Conservation (phyloP, 345 rosid species). For the Adansonia digitata region DNA sequence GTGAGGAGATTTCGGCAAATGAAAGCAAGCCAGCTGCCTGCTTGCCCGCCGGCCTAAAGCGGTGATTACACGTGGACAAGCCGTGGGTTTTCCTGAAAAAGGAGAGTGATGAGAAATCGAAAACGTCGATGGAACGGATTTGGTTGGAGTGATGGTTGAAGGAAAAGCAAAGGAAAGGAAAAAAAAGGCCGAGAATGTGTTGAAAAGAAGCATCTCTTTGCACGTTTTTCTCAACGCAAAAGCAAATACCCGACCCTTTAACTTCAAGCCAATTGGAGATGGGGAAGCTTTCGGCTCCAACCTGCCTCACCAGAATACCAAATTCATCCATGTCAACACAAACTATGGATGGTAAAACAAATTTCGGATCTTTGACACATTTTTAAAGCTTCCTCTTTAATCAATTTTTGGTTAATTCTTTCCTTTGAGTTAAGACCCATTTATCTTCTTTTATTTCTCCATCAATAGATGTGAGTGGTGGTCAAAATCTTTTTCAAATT, state of each 20-base stretch:
- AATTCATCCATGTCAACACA: background rate
- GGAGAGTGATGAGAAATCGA: background rate
- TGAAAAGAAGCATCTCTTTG: background rate
- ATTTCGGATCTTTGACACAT: background rate
- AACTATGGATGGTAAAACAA: background rate
- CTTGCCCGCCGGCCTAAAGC: background rate
- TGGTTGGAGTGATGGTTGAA: background rate
- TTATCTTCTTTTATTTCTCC: no score
- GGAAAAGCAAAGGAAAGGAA: constrained; percentile 29
- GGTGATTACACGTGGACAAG: background rate
- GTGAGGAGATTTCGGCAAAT: background rate
- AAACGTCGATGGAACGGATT: background rate
- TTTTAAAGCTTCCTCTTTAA: background rate
- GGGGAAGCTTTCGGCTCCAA: background rate
- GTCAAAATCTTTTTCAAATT: no score
- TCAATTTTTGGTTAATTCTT: no score
- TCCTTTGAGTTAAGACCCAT: background rate
- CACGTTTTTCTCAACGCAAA: no score
- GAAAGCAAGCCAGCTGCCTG: constrained; percentile 15
- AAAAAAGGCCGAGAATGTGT: background rate
- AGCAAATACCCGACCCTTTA: no score
- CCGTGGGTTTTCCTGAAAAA: background rate
- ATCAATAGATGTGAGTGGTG: no score
- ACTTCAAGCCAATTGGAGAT: no score
- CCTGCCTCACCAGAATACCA: background rate